Base-by-base conservation (phyloP, 805 yeast genomes). In the Candida xiaguanensis region DNA sequence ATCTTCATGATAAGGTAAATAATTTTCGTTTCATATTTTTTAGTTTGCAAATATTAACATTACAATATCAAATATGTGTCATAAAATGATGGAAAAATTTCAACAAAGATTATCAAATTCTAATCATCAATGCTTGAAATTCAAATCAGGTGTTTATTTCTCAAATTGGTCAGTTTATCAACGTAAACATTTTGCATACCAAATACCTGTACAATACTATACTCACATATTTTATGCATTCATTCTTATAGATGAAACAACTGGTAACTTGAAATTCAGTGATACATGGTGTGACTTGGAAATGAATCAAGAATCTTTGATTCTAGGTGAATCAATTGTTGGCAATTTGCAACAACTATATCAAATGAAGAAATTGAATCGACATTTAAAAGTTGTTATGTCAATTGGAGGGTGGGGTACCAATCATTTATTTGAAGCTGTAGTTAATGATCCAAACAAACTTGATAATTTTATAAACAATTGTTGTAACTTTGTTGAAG, bases 331-430 rank as follows among this genome's bases (percentile, higher is more conserved):
- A 22, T 34, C 44, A 2, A 35, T 25, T 15, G 11, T 5, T 22
- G 91, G 91, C 0, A 63, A 72, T 43, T 50, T 80, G 34, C 67
- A 75, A 42, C 74, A 73, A 50, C 56, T 82, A 24, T 63, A 57
- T 38, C 65, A 67, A 41, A 41, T 82, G 46, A 81, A 80, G 50
- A 49, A 47, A 36, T 11, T 38, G 16, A 35, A 59, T 43, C 59
- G 63, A 3, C 48, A 70, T 25, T 53, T 88, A 23, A 78, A 80
- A 44, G 65, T 80, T 0, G 64, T 79, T 3, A 70, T 89, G 74
- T 82, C 96, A 0, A 74, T 91, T 41, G 99, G 99, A 4, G 99
- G 99, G 0, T 67, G 70, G 70, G 81, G 89, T 29, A 66, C 79
- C 0, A 60, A 58, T 1, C 70, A 72, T 3, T 55, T 66, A 0